These are phyloP conservation scores for Hanseniaspora meyeri DNA, from an alignment of 805 yeast genomes.

Conservation along the genomic window DNA sequence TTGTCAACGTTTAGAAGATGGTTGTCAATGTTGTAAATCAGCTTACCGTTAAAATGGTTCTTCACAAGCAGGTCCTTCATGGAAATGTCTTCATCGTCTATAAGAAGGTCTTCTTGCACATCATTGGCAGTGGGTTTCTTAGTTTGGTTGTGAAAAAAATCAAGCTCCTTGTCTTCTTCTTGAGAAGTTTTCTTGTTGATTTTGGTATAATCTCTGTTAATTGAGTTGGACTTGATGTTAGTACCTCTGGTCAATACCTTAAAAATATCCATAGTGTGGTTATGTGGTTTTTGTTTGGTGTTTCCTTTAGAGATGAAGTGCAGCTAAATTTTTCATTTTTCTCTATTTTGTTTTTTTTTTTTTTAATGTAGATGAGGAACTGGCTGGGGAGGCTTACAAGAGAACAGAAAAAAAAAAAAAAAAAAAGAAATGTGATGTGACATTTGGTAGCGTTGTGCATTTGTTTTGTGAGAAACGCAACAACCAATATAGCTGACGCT, in stretches of 20 bases:
- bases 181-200: slow-evolving; percentile 20
- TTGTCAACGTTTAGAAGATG: slow-evolving; percentile 58
- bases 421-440: background rate
- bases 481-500: background rate
- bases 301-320: background rate
- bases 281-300: background rate
- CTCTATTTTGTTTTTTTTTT: background rate
- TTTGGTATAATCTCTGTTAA: slow-evolving; percentile 36
- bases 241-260: slow-evolving; percentile 80
- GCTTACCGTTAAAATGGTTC: slow-evolving; percentile 46
- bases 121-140: slow-evolving; percentile 20
- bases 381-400: background rate
- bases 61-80: slow-evolving; percentile 68
- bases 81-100: slow-evolving; percentile 32
- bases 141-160: slow-evolving; percentile 59
- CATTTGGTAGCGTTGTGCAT: background rate
- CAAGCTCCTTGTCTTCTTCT: slow-evolving; percentile 44
- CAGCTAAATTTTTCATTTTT: background rate
- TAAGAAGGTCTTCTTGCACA: slow-evolving; percentile 22
- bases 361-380: background rate
- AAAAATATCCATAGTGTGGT: slow-evolving; percentile 65
- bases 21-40: slow-evolving; percentile 39
- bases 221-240: slow-evolving; percentile 29
- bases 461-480: background rate
- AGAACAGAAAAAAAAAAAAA: slow-evolving; percentile 1